A percentile compares a stretch with the other conserved stretches of the same genome.
Conservation (phyloP, 2,329 filamentous ascomycete species). For the Pleurostoma richardsiae region DNA sequence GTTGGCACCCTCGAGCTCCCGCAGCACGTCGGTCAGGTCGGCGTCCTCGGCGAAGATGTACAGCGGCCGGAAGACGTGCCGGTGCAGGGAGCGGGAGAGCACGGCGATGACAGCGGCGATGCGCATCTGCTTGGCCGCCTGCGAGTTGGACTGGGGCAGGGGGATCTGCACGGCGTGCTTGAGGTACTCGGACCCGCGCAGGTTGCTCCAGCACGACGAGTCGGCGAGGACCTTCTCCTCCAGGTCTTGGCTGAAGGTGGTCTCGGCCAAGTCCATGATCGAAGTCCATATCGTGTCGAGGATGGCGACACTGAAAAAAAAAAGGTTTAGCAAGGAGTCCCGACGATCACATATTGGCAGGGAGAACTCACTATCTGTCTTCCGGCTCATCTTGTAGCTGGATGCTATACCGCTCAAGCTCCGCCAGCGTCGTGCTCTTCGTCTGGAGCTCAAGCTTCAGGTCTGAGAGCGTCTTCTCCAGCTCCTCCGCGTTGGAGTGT, state of each 20-base stretch:
- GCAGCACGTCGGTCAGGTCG: slow-evolving; percentile 22
- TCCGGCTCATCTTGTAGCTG: slow-evolving; percentile 19
- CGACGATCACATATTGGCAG: background rate
- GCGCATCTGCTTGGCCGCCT: slow-evolving; percentile 28
- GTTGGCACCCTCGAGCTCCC: slow-evolving; percentile 20
- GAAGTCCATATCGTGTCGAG: slow-evolving; percentile 28
- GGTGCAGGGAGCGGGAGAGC: slow-evolving; percentile 23
- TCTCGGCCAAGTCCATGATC: slow-evolving; percentile 22
- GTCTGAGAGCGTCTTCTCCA: slow-evolving; percentile 14
- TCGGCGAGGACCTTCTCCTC: slow-evolving; percentile 21
- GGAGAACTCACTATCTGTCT: slow-evolving; percentile 19
- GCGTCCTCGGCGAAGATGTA: slow-evolving; percentile 25
- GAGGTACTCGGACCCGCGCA: slow-evolving; percentile 23
- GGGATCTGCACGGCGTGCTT: slow-evolving; percentile 24
- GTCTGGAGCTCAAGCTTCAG: slow-evolving; percentile 13
- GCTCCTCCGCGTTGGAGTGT: slow-evolving; percentile 9
- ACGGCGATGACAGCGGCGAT: slow-evolving; percentile 25
- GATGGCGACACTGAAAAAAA: slow-evolving; percentile 16
- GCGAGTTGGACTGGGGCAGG: slow-evolving; percentile 25
- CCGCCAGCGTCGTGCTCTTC: slow-evolving; percentile 14
- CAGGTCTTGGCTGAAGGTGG: slow-evolving; percentile 24
- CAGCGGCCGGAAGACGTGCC: slow-evolving; percentile 26
- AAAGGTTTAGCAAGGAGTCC: background rate
- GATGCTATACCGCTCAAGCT: slow-evolving; percentile 22
- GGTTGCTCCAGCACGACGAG: slow-evolving; percentile 25